Evolutionary conservation across 2,329 filamentous ascomycete genomes (phyloP).

Genomic region (Microdochium paspali): DNA sequence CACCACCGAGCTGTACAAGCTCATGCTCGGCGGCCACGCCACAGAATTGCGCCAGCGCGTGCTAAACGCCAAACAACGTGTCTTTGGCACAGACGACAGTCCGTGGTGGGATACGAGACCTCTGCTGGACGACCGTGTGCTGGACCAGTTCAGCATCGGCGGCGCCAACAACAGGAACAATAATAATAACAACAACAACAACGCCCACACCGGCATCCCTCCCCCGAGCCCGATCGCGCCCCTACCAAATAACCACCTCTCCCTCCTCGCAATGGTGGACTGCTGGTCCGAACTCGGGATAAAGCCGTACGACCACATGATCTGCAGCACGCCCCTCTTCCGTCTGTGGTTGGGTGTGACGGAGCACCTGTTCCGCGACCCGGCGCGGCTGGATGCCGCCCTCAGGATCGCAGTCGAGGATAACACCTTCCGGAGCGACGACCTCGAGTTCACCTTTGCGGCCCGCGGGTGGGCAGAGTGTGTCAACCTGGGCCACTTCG

Average conservation of each 20-base stretch:
- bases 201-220: slow-evolving; percentile 82
- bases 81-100: slow-evolving; percentile 63
- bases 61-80: slow-evolving; percentile 53
- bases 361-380: slow-evolving; percentile 86
- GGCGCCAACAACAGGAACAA: slow-evolving; percentile 54
- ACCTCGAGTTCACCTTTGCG: slow-evolving; percentile 95
- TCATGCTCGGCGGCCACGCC: slow-evolving; percentile 82
- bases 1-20: slow-evolving; percentile 89
- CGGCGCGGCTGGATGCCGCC: slow-evolving; percentile 70
- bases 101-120: slow-evolving; percentile 51
- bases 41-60: slow-evolving; percentile 68
- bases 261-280: slow-evolving; percentile 91
- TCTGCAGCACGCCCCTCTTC: slow-evolving; percentile 96
- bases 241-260: slow-evolving; percentile 91
- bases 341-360: slow-evolving; percentile 95
- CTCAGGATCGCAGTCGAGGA: slow-evolving; percentile 82
- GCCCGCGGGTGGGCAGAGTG: slow-evolving; percentile 94
- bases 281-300: slow-evolving; percentile 94
- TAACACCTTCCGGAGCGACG: slow-evolving; percentile 86
- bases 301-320: slow-evolving; percentile 98
- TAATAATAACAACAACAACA: slow-evolving; percentile 70
- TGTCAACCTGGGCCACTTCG: slow-evolving; percentile 83
- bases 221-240: slow-evolving; percentile 48
- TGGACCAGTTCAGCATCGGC: slow-evolving; percentile 83
- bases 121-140: slow-evolving; percentile 70